A percentile compares a stretch with the other conserved stretches of the same genome.
Conservation (phyloP, 1,284 basidiomycete species). For the Cerrena zonata region DNA sequence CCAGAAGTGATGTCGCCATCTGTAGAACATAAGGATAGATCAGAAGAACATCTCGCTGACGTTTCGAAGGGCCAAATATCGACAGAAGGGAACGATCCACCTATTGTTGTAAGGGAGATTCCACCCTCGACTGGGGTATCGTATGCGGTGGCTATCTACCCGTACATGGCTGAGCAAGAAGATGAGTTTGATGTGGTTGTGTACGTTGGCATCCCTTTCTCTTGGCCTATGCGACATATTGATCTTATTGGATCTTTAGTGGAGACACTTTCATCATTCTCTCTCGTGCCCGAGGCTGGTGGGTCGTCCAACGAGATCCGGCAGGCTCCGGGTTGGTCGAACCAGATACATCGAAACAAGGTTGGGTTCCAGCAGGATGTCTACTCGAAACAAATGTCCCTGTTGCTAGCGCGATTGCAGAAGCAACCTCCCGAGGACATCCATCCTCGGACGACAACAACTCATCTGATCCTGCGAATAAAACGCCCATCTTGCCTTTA, state of each 20-base stretch:
- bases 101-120: conserved; percentile 37
- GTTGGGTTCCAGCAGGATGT: conserved; percentile 90
- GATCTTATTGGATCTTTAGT: conserved; percentile 41
- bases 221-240: conserved; percentile 8
- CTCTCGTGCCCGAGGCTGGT: conserved; percentile 94
- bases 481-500: conserved; percentile 76
- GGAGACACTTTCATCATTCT: conserved; percentile 91
- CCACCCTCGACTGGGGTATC: conserved; percentile 64
- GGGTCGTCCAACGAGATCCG: conserved; percentile 94
- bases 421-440: conserved; percentile 56
- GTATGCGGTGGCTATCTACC: conserved; percentile 87
- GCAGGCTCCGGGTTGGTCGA: conserved; percentile 78
- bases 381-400: conserved; percentile 86
- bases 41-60: conserved; percentile 19
- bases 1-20: conserved; percentile 67
- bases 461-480: conserved; percentile 35
- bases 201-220: conserved; percentile 43
- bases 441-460: conserved; percentile 33
- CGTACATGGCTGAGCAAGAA: conserved; percentile 92
- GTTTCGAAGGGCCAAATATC: conserved; percentile 19
- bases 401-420: conserved; percentile 70
- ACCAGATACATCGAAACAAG: conserved; percentile 69
- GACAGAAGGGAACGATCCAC: conserved; percentile 13
- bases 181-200: conserved; percentile 98
- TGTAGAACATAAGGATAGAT: conserved; percentile 39